Evolutionary conservation across 148 eudicot genomes (phyloP).

Genomic region (Salicornia ramosissima): DNA sequence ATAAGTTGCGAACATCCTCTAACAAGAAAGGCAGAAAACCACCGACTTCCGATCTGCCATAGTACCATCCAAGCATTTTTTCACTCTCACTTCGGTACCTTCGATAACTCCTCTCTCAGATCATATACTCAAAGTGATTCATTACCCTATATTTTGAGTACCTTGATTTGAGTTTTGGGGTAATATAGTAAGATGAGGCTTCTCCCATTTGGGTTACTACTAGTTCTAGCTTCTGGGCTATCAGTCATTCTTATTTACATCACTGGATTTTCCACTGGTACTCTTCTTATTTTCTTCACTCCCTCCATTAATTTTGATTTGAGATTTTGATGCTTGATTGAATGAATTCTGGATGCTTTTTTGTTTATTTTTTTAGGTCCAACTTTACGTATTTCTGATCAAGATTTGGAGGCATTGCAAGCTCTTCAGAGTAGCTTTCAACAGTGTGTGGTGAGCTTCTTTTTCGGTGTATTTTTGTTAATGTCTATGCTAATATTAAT

Average conservation of each 20-base stretch:
- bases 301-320: neutral
- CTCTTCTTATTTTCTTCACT: neutral
- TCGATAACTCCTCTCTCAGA: too few species aligned
- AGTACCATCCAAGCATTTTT: too few species aligned
- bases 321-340: neutral
- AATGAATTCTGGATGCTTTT: slow-evolving; percentile 13
- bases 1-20: too few species aligned
- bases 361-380: slow-evolving; percentile 37
- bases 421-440: slow-evolving; percentile 57
- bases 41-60: too few species aligned
- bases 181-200: slow-evolving; percentile 49
- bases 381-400: slow-evolving; percentile 31
- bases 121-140: too few species aligned
- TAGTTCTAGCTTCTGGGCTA: slow-evolving; percentile 67
- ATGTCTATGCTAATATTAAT: neutral
- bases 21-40: too few species aligned
- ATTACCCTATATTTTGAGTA: too few species aligned
- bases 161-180: neutral
- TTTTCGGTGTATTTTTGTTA: neutral
- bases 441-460: slow-evolving; percentile 74
- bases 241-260: slow-evolving; percentile 64
- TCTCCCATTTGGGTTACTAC: slow-evolving; percentile 55
- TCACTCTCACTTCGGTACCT: too few species aligned
- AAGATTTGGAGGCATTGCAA: slow-evolving; percentile 64
- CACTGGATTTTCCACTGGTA: slow-evolving; percentile 53